Percentiles rank a stretch among this genome's conserved stretches.
Conservation (phyloP, 1,284 basidiomycete species). For the Apiotrichum mycotoxinovorans region DNA sequence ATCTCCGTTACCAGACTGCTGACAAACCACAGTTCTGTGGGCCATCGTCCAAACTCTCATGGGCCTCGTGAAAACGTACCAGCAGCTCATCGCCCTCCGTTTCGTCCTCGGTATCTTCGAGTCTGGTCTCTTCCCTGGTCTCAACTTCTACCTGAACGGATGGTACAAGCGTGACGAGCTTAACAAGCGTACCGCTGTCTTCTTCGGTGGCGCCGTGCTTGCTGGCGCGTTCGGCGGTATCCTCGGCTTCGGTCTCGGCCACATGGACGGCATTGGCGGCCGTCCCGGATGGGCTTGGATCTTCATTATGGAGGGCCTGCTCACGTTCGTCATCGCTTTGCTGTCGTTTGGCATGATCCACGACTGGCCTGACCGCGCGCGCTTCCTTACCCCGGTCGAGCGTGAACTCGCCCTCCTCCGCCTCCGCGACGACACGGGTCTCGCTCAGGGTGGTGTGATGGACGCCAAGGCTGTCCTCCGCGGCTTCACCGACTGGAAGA, state of each 20-base stretch:
- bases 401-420: constrained; percentile 41
- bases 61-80: constrained; percentile 1
- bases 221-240: constrained; percentile 34
- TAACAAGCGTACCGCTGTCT: constrained; percentile 7
- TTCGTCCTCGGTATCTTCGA: constrained; percentile 27
- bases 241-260: constrained; percentile 34
- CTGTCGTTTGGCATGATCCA: constrained; percentile 9
- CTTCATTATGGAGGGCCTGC: constrained; percentile 17
- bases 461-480: constrained; percentile 5
- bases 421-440: constrained; percentile 47
- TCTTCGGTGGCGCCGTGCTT: constrained; percentile 6
- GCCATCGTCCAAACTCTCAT: constrained; percentile 10
- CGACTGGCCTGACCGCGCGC: constrained; percentile 49
- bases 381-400: constrained; percentile 46
- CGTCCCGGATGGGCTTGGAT: constrained; percentile 33
- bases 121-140: constrained; percentile 31
- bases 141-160: constrained; percentile 19
- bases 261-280: constrained; percentile 28
- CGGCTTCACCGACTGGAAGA: constrained; percentile 47
- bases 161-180: constrained; percentile 10
- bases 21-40: background rate
- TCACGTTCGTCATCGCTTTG: constrained; percentile 4
- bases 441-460: constrained; percentile 40
- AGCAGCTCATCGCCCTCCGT: constrained; percentile 4
- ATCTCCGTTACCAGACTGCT: background rate